Evolutionary conservation across 176 grass and related monocot species (phyloP).

Genomic region (Aegilops sharonensis): DNA sequence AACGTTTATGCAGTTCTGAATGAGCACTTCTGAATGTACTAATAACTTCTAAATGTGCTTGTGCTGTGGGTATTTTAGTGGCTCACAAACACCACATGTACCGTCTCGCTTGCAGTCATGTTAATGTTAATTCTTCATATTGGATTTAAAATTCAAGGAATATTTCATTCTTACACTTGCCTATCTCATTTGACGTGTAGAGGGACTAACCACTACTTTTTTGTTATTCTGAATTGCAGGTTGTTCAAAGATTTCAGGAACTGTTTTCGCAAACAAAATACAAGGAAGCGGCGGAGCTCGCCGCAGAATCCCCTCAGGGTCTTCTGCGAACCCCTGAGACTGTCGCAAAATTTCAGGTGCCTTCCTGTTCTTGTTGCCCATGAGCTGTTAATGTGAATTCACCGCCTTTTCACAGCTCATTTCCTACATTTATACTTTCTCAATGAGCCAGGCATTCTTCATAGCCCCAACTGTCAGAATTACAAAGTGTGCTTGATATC

Average conservation of each 20-base stretch:
- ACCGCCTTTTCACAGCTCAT: background rate
- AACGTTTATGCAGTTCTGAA: background rate
- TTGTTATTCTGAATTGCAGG: slow-evolving; percentile 52
- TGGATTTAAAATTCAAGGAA: background rate
- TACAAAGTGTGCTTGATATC: background rate
- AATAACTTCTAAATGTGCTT: background rate
- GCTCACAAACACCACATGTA: background rate
- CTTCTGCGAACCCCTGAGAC: slow-evolving; percentile 90
- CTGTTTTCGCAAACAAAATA: slow-evolving; percentile 92
- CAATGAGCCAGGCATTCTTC: background rate
- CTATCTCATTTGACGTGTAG: background rate
- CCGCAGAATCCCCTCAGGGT: slow-evolving; percentile 91
- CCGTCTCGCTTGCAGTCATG: background rate
- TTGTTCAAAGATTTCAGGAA: slow-evolving; percentile 97
- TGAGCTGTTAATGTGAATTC: slow-evolving; percentile 14
- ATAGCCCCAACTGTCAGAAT: background rate
- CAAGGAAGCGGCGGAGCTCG: slow-evolving; percentile 97
- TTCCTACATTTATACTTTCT: background rate
- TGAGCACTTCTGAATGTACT: background rate
- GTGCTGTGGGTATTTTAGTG: slow-evolving; percentile 10
- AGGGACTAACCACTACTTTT: background rate
- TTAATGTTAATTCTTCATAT: background rate
- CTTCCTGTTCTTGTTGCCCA: slow-evolving; percentile 12
- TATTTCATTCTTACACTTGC: background rate
- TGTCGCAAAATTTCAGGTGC: slow-evolving; percentile 92